Percentiles rank a stretch among this genome's conserved stretches.
phyloP scores from a whole-genome alignment of 2,329 filamentous ascomycete genomes.

The Cladosporium sp. region DNA sequence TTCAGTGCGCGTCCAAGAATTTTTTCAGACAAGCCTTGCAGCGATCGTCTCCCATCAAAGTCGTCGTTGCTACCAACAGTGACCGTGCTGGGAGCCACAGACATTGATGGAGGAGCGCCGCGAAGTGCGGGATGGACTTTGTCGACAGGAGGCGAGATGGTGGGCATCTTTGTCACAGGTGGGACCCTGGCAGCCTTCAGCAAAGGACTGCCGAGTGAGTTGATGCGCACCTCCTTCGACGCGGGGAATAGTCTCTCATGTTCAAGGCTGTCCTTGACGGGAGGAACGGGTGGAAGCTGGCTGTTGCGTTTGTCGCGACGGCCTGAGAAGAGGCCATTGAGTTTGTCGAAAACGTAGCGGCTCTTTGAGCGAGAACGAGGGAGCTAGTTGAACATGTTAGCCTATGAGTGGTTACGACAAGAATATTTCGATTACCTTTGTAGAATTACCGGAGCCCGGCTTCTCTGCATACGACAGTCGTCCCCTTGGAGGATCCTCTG shows the following conservation, averaged over 20 bases:
- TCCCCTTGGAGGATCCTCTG: conserved; percentile 4
- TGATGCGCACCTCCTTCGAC: not conserved
- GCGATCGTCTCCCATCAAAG: conserved; percentile 15
- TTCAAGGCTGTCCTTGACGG: conserved; percentile 12
- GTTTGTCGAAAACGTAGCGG: conserved; percentile 33
- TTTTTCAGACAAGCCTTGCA: conserved; percentile 19
- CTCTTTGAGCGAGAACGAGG: conserved; percentile 34
- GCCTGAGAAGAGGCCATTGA: conserved; percentile 34
- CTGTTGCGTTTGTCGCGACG: conserved; percentile 32
- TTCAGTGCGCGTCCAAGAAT: conserved; percentile 15
- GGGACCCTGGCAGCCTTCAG: not conserved
- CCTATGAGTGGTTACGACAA: not conserved
- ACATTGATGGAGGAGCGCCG: conserved; percentile 2
- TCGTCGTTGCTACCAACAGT: conserved; percentile 4
- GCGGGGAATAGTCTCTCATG: not conserved
- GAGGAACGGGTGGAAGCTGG: conserved; percentile 19
- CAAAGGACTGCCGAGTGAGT: conserved; percentile 12
- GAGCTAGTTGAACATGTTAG: conserved; percentile 16
- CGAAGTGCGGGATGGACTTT: conserved; percentile 18
- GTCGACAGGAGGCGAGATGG: conserved; percentile 21
- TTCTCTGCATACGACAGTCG: not conserved
- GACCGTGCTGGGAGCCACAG: not conserved
- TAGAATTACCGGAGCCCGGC: not conserved
- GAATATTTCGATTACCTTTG: not conserved
- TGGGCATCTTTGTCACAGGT: conserved; percentile 20